Conservation (phyloP, 2,329 filamentous ascomycete genomes). For the Neonectria hederae region DNA sequence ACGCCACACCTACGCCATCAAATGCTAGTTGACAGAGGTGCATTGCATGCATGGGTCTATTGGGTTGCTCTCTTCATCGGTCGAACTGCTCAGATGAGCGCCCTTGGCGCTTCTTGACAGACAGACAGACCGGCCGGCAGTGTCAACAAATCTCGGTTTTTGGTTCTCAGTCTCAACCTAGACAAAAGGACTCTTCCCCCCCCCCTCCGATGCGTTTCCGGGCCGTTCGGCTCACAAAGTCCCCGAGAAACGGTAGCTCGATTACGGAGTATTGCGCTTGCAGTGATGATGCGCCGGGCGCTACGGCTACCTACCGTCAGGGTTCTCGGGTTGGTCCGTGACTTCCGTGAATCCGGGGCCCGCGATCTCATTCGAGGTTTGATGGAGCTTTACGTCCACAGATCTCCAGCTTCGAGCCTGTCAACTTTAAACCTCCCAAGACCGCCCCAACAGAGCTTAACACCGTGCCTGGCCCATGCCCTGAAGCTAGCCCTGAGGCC, state of each 20-base stretch:
- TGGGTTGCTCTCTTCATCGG: slow-evolving; percentile 17
- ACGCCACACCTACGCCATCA: slow-evolving; percentile 33
- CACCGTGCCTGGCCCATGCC: background rate
- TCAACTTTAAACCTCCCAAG: background rate
- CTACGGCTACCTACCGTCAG: slow-evolving; percentile 28
- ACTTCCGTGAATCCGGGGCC: slow-evolving; percentile 31
- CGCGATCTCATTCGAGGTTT: slow-evolving; percentile 23
- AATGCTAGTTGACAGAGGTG: slow-evolving; percentile 22
- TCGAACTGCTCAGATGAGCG: slow-evolving; percentile 21
- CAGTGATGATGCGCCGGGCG: background rate
- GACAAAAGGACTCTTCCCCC: background rate
- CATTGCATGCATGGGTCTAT: slow-evolving; percentile 9
- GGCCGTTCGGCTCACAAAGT: too few relatives aligned
- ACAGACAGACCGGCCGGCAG: background rate
- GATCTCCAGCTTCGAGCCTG: slow-evolving; percentile 24
- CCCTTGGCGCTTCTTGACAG: slow-evolving; percentile 19
- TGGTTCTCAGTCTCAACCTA: background rate
- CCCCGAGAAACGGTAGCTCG: too few relatives aligned
- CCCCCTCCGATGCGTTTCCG: background rate
- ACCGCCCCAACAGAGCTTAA: background rate
- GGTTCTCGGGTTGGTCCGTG: slow-evolving; percentile 35
- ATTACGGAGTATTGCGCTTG: background rate
- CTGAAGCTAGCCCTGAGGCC: background rate
- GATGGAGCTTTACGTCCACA: slow-evolving; percentile 26
- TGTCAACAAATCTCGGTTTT: background rate